Base-by-base conservation (phyloP, 345 rosid species). In the Populus nigra region DNA sequence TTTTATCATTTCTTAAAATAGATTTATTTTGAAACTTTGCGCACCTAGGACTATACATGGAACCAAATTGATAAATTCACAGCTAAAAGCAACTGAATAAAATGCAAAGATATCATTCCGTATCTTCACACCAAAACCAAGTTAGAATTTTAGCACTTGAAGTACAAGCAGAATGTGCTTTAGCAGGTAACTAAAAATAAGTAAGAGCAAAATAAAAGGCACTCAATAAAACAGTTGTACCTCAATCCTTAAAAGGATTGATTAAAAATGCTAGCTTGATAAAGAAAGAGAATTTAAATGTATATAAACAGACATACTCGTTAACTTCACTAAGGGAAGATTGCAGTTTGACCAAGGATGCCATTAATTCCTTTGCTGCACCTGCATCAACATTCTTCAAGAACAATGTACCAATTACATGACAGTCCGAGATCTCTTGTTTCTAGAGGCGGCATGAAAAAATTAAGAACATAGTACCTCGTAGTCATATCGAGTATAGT, bases 401-500 rank as follows among this genome's bases (percentile, higher is more conserved):
- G 39, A 81, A 81, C 83, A 23, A 63, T 31, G 49, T 83, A 79
- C 66, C 73, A 79, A 77, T 82, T 53, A 67, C 69, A 71, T 73
- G 71, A 35, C 73, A 72, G 55, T 65, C 74, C 2, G 72, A 66
- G 70, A 76, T 43, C 49, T 11, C 27, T 38, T 77, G 49, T 77
- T 59, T 45, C 39, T 20, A 68, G 73, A 47, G 33, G 69, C 13
- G 31, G 23, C 25, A 71, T 3, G 0, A 5, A 20, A 43, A 57
- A 65, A 45, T 43, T 15, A 23, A 70, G 62, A 79, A 71, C 25
- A 65, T 35, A 57, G 23, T 85, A 96, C 99, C 94, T 94, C 99
- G 79, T 96, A 96, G 83, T 96, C 98, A 75, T 96, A 96, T 76
- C 99, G 92, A 69, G 98, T 96, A 83, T 96, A 96, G 78, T 94